These are phyloP conservation scores for Mucor irregularis DNA, from an alignment of 371 early-diverging fungal species.

Conservation along the genomic window DNA sequence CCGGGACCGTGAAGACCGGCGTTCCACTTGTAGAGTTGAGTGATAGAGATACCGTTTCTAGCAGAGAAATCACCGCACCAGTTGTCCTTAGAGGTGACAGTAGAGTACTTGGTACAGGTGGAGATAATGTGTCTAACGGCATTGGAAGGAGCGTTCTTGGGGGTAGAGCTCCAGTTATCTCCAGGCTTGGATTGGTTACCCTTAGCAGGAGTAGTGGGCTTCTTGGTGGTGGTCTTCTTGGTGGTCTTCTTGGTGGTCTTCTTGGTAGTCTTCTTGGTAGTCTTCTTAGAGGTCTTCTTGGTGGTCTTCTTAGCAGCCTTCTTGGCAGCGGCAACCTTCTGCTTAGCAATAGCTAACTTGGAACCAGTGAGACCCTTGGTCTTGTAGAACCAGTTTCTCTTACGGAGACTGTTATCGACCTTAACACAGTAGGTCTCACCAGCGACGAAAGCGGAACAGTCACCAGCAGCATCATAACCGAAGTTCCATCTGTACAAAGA, in stretches of 20 bases:
- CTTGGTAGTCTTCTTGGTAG: slow-evolving; percentile 29
- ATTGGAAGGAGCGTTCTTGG: slow-evolving; percentile 25
- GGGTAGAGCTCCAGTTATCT: slow-evolving; percentile 26
- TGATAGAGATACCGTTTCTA: slow-evolving; percentile 21
- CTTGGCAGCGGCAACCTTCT: slow-evolving; percentile 25
- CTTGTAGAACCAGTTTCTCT: slow-evolving; percentile 31
- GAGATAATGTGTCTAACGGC: slow-evolving; percentile 34
- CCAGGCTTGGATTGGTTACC: slow-evolving; percentile 25
- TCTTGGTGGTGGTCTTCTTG: slow-evolving; percentile 12
- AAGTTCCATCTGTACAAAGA: slow-evolving; percentile 20
- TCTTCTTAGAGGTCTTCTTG: slow-evolving; percentile 31
- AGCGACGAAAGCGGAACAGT: slow-evolving; percentile 6
- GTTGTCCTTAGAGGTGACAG: slow-evolving; percentile 19
- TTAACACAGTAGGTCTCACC: slow-evolving; percentile 24
- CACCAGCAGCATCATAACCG: not conserved
- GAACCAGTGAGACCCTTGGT: slow-evolving; percentile 20
- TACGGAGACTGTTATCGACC: slow-evolving; percentile 1
- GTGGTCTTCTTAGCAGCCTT: slow-evolving; percentile 16
- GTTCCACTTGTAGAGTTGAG: slow-evolving; percentile 33
- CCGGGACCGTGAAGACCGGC: slow-evolving; percentile 34
- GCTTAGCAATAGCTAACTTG: slow-evolving; percentile 25
- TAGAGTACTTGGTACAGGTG: slow-evolving; percentile 33
- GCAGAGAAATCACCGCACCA: slow-evolving; percentile 29
- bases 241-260: slow-evolving; percentile 22
- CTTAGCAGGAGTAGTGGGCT: slow-evolving; percentile 4